Evolutionary conservation across 768 basidiomycete species (phyloP).

Genomic region (Megacollybia marginata): DNA sequence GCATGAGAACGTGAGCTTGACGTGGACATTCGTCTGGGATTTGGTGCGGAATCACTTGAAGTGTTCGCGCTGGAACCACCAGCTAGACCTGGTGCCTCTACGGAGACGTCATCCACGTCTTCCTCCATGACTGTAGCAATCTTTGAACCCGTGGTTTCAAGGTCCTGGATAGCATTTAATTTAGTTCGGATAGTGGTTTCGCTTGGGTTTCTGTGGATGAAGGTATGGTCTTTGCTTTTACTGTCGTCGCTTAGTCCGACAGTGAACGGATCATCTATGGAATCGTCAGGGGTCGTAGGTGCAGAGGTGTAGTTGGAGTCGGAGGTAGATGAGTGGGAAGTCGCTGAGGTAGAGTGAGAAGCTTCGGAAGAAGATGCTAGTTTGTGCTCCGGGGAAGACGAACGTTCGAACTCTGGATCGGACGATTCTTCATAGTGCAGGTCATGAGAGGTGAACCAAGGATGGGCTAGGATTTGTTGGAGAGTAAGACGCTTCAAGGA

Average conservation of each 20-base stretch:
- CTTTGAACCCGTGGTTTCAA: slow-evolving; percentile 29
- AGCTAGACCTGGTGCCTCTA: slow-evolving; percentile 11
- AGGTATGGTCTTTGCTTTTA: slow-evolving; percentile 12
- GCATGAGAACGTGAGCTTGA: slow-evolving; percentile 18
- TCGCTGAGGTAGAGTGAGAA: slow-evolving; percentile 43
- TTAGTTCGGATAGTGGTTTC: slow-evolving; percentile 46
- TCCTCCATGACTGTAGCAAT: slow-evolving; percentile 48
- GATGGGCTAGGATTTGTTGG: slow-evolving; percentile 75
- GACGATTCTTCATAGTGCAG: neutral
- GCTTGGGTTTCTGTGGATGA: slow-evolving; percentile 45
- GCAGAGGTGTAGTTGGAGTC: slow-evolving; percentile 42
- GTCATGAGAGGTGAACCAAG: slow-evolving; percentile 65
- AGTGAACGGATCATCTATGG: slow-evolving; percentile 35
- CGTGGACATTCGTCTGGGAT: neutral
- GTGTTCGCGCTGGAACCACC: slow-evolving; percentile 18
- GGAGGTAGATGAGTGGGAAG: slow-evolving; percentile 48
- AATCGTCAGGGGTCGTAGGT: slow-evolving; percentile 52
- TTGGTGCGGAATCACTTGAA: slow-evolving; percentile 12
- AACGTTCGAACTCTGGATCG: neutral
- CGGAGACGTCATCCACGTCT: slow-evolving; percentile 19
- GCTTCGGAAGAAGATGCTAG: slow-evolving; percentile 39
- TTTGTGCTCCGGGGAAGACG: slow-evolving; percentile 13
- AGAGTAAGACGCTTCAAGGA: slow-evolving; percentile 71
- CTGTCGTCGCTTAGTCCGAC: slow-evolving; percentile 4
- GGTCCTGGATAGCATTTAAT: slow-evolving; percentile 27